Conservation (phyloP, 352 stramenopile species). For the Phytophthora uliginosa region DNA sequence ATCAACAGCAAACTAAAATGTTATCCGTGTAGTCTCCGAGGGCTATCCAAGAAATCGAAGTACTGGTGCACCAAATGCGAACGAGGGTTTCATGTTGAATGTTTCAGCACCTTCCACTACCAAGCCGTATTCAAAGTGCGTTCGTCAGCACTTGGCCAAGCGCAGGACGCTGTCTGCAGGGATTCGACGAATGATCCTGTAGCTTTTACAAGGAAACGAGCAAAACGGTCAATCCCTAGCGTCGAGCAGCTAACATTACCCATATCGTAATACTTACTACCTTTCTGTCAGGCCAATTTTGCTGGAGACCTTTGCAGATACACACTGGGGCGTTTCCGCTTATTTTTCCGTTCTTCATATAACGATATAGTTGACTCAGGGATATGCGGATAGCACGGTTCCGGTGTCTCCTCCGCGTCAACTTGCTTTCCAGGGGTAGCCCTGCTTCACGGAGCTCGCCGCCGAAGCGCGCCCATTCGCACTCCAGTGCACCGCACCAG, state of each 20-base stretch:
- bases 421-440: background rate
- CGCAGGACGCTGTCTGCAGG: slow-evolving; percentile 5
- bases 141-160: slow-evolving; percentile 1
- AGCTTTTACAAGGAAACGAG: background rate
- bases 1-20: slow-evolving; percentile 14
- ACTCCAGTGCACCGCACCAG: background rate
- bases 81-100: slow-evolving; percentile 17
- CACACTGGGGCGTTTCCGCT: background rate
- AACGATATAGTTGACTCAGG: background rate
- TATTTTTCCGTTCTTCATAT: slow-evolving; percentile 9
- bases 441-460: background rate
- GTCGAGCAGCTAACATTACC: slow-evolving; percentile 5
- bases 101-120: slow-evolving; percentile 16
- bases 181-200: slow-evolving; percentile 3
- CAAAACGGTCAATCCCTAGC: slow-evolving; percentile 14
- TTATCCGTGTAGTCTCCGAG: slow-evolving; percentile 17
- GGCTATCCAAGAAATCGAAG: slow-evolving; percentile 2
- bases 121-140: slow-evolving; percentile 18
- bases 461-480: slow-evolving; percentile 2
- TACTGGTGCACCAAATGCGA: slow-evolving; percentile 23
- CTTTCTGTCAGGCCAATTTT: slow-evolving; percentile 6
- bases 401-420: background rate
- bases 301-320: background rate
- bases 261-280: slow-evolving; percentile 7
- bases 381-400: slow-evolving; percentile 2